Base-by-base conservation (phyloP, 371 early-diverging fungal species). In the Circinella umbellata region DNA sequence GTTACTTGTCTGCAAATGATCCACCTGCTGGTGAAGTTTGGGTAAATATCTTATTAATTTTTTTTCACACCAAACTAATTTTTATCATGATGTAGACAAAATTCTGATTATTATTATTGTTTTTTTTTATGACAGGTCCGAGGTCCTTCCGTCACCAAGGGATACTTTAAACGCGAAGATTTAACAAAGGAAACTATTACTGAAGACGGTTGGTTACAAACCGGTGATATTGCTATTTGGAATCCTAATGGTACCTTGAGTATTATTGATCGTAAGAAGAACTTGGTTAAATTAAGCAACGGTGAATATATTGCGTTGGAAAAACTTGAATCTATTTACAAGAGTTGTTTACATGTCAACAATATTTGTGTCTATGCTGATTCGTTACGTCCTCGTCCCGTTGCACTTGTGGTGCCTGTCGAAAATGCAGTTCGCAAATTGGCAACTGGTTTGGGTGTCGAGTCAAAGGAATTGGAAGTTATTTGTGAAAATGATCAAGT, bases 261-360 rank as follows among this genome's bases (percentile, higher is more conserved):
- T 49, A 87, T 95, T 71, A 93, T 95, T 77, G 95, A 95, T 75
- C 86, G 95, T 71, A 89, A 86, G 62, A 95, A 94, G 86, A 94
- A 90, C 67, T 74, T 93, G 34, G 90, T 98, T 75, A 98, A 84
- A 51, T 69, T 89, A 36, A 84, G 85, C 53, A 90, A 94, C 73
- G 99, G 99, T 71, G 99, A 99, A 83, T 99, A 99, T 83, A 94
- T 93, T 80, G 98, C 98, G 0, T 88, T 99, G 42, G 99, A 99
- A 79, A 98, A 97, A 75, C 83, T 99, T 48, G 99, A 99, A 82
- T 90, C 95, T 5, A 86, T 93, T 4, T 97, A 97, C 89, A 92
- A 92, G 81, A 89, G 88, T 66, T 89, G 90, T 61, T 68, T 87
- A 14, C 92, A 83, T 75, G 91, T 94, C 51, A 87, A 86, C 77